Evolutionary conservation across 2,329 filamentous ascomycete genomes (phyloP).

Genomic region (Verticillium klebahnii): DNA sequence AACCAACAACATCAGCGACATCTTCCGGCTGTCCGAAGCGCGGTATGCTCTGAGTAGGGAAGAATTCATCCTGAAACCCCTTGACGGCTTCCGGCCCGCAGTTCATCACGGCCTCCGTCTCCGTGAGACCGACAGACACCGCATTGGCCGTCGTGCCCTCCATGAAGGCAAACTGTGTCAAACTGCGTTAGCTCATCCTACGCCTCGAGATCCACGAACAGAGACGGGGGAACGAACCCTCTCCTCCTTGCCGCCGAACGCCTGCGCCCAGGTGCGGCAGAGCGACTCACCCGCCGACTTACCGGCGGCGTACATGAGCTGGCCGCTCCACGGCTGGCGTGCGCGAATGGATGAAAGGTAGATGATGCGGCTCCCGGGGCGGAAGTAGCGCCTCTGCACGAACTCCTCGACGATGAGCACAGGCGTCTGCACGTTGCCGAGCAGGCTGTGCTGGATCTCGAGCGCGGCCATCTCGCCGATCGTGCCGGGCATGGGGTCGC

Average conservation of each 20-base stretch:
- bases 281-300: conserved; percentile 30
- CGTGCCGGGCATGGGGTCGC: conserved; percentile 19
- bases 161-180: conserved; percentile 23
- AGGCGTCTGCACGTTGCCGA: conserved; percentile 28
- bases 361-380: conserved; percentile 26
- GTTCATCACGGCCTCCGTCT: conserved; percentile 27
- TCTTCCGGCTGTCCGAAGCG: conserved; percentile 28
- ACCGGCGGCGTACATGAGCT: conserved; percentile 27
- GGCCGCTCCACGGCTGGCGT: conserved; percentile 24
- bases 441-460: conserved; percentile 23
- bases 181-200: background rate
- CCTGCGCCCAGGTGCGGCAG: conserved; percentile 29
- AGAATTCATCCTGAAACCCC: conserved; percentile 25
- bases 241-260: conserved; percentile 28
- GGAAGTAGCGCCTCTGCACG: conserved; percentile 23
- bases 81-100: conserved; percentile 24
- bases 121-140: conserved; percentile 23
- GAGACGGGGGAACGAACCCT: conserved; percentile 2
- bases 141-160: conserved; percentile 28
- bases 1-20: conserved; percentile 27
- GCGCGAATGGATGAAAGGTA: conserved; percentile 28
- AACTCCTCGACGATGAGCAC: conserved; percentile 29
- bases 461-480: conserved; percentile 21
- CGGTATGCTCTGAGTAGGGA: conserved; percentile 25
- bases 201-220: background rate